A percentile compares a stretch with the other conserved stretches of the same genome.
These are phyloP conservation scores for Acer yangbiense DNA, from an alignment of 345 rosid genomes.

Conservation along the genomic window DNA sequence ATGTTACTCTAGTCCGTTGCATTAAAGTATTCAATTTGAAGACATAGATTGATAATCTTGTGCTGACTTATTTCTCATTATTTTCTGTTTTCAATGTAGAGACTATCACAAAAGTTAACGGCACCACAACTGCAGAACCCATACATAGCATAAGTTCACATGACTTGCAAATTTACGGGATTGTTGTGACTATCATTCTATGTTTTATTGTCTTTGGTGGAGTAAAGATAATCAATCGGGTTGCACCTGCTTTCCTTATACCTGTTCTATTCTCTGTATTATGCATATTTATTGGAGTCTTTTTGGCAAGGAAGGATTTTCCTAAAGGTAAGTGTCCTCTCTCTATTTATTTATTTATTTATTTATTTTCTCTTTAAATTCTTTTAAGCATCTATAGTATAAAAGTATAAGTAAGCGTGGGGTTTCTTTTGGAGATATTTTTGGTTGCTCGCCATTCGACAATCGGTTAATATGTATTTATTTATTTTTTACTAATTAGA, in stretches of 20 bases:
- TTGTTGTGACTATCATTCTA: conserved; percentile 80
- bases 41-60: neutral
- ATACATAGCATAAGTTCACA: conserved; percentile 82
- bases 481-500: neutral
- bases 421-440: neutral
- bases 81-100: conserved; percentile 49
- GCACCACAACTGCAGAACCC: conserved; percentile 52
- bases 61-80: conserved; percentile 21
- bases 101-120: conserved; percentile 73
- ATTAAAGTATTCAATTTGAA: neutral
- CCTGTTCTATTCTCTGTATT: conserved; percentile 86
- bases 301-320: conserved; percentile 63
- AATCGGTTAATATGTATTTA: neutral
- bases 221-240: conserved; percentile 97
- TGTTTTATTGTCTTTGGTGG: conserved; percentile 99
- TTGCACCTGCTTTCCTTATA: conserved; percentile 96
- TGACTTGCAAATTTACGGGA: conserved; percentile 94
- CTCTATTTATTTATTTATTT: neutral
- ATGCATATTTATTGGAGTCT: conserved; percentile 89
- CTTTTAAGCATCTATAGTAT: neutral
- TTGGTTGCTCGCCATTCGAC: neutral
- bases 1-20: neutral
- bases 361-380: neutral
- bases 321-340: conserved; percentile 61
- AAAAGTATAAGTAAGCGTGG: neutral